Evolutionary conservation across 1,284 basidiomycete genomes (phyloP).

Genomic region (Ceratobasidium sp.): DNA sequence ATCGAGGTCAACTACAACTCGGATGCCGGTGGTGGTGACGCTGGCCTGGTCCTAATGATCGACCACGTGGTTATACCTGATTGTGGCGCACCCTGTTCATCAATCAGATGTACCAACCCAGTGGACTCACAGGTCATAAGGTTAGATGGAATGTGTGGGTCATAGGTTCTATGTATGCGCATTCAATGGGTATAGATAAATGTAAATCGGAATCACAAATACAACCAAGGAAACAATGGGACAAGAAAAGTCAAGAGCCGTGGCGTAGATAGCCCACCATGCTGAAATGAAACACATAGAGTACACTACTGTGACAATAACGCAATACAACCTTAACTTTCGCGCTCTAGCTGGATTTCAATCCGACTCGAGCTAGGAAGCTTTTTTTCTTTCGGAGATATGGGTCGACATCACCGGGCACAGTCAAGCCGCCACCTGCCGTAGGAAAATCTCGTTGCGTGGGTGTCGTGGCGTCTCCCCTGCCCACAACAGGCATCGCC

Average conservation of each 20-base stretch:
- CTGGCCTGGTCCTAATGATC: too few species aligned
- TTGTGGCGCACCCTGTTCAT: too few species aligned
- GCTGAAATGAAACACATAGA: background rate
- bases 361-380: slow-evolving; percentile 15
- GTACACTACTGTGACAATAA: slow-evolving; percentile 24
- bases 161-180: too few species aligned
- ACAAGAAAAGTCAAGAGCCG: background rate
- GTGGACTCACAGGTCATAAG: too few species aligned
- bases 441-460: slow-evolving; percentile 9
- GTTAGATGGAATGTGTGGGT: too few species aligned
- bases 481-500: slow-evolving; percentile 14
- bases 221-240: too few species aligned
- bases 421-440: slow-evolving; percentile 2
- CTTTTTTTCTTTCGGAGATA: slow-evolving; percentile 16
- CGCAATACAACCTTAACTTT: background rate
- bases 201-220: too few species aligned
- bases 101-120: too few species aligned
- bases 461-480: slow-evolving; percentile 8
- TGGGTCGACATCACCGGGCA: background rate
- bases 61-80: too few species aligned
- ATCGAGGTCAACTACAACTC: too few species aligned
- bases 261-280: background rate
- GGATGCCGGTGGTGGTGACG: too few species aligned
- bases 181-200: too few species aligned
- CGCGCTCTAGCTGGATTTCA: slow-evolving; percentile 13